These are phyloP conservation scores for Monosporascus ibericus DNA, from an alignment of 2,329 filamentous ascomycete genomes.

Conservation along the genomic window DNA sequence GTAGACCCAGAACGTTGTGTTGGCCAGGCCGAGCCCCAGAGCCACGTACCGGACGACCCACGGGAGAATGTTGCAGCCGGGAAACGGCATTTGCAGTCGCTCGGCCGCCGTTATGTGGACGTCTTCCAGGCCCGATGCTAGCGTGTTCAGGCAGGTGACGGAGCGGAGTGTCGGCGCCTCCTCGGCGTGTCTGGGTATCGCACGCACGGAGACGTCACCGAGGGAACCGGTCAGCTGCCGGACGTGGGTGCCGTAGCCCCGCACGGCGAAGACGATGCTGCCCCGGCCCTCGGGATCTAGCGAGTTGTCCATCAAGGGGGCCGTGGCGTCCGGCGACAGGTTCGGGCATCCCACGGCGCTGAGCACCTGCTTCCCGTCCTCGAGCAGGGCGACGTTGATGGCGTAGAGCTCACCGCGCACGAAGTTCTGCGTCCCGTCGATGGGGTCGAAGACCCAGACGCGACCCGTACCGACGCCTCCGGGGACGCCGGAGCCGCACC, in stretches of 20 bases:
- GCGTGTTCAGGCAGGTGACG: conserved; percentile 40
- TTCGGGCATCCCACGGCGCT: conserved; percentile 44
- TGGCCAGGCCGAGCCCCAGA: conserved; percentile 46
- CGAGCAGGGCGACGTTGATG: conserved; percentile 49
- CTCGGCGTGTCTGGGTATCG: conserved; percentile 26
- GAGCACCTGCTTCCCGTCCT: conserved; percentile 43
- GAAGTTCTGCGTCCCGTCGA: conserved; percentile 55
- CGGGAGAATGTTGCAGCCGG: conserved; percentile 46
- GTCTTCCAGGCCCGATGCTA: conserved; percentile 42
- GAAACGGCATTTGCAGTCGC: conserved; percentile 35
- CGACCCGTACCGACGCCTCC: conserved; percentile 27
- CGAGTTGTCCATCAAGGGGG: conserved; percentile 36
- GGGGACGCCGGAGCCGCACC: conserved; percentile 37
- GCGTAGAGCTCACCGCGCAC: conserved; percentile 49
- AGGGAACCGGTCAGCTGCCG: conserved; percentile 29
- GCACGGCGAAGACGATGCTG: conserved; percentile 45
- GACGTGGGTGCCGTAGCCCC: conserved; percentile 41
- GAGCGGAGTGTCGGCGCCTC: conserved; percentile 29
- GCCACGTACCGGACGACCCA: conserved; percentile 53
- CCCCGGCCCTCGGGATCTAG: conserved; percentile 38
- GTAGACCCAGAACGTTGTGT: conserved; percentile 53
- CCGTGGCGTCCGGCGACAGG: conserved; percentile 31
- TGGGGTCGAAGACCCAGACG: conserved; percentile 55
- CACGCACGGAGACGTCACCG: conserved; percentile 19
- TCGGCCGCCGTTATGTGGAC: conserved; percentile 40